Evolutionary conservation across 768 basidiomycete species (phyloP).

Genomic region (Suillus decipiens): DNA sequence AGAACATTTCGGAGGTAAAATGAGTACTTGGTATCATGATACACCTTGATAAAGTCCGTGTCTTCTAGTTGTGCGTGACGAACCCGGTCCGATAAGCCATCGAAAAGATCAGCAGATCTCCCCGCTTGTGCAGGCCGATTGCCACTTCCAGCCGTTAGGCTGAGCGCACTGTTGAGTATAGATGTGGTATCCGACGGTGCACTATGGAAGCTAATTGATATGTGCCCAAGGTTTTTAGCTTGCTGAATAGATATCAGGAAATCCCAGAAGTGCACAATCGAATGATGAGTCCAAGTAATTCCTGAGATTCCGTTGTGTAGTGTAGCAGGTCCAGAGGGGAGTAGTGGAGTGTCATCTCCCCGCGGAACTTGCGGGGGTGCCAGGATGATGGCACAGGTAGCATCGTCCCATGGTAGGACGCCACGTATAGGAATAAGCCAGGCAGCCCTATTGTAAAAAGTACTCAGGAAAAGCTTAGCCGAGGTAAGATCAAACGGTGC

Average conservation of each 20-base stretch:
- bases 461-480: slow-evolving; percentile 27
- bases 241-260: slow-evolving; percentile 46
- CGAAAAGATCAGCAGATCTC: slow-evolving; percentile 11
- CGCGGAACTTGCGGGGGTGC: slow-evolving; percentile 25
- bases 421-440: slow-evolving; percentile 66
- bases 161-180: slow-evolving; percentile 18
- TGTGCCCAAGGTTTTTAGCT: slow-evolving; percentile 40
- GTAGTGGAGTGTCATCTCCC: slow-evolving; percentile 23
- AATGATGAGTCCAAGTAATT: slow-evolving; percentile 49
- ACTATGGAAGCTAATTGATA: slow-evolving; percentile 53
- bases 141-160: slow-evolving; percentile 23
- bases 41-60: slow-evolving; percentile 58
- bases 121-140: slow-evolving; percentile 26
- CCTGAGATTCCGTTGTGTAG: slow-evolving; percentile 19
- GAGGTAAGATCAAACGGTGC: slow-evolving; percentile 36
- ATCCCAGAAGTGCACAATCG: slow-evolving; percentile 49
- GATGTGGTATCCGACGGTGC: slow-evolving; percentile 21
- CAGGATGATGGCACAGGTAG: slow-evolving; percentile 45
- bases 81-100: slow-evolving; percentile 18
- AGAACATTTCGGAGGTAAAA: slow-evolving; percentile 52
- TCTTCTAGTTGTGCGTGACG: slow-evolving; percentile 28
- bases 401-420: slow-evolving; percentile 46
- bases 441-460: slow-evolving; percentile 43
- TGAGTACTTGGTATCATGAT: slow-evolving; percentile 52
- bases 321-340: slow-evolving; percentile 17